phyloP scores from a whole-genome alignment of 2,329 filamentous ascomycete genomes.

The Magnaporthiopsis incrustans region DNA sequence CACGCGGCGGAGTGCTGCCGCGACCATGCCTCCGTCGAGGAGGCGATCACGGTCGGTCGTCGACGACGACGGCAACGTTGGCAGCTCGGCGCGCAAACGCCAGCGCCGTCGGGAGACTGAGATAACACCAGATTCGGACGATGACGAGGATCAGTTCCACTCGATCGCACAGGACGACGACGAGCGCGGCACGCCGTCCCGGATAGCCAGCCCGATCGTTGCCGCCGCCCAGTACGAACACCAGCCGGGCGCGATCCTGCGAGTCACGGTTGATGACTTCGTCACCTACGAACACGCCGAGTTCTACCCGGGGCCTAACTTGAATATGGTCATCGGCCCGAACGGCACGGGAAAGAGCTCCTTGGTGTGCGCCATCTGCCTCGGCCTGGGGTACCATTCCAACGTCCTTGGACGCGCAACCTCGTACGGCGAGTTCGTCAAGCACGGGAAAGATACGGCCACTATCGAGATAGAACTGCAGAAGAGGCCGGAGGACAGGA shows the following conservation, averaged over 20 bases:
- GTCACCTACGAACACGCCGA: conserved; percentile 92
- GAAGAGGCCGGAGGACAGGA: conserved; percentile 45
- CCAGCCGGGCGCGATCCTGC: conserved; percentile 77
- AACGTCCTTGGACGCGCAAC: conserved; percentile 79
- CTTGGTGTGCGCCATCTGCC: conserved; percentile 89
- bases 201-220: conserved; percentile 12
- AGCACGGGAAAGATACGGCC: conserved; percentile 72
- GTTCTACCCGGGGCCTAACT: conserved; percentile 80
- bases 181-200: conserved; percentile 11
- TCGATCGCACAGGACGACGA: conserved; percentile 11
- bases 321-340: conserved; percentile 99
- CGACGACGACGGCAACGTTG: conserved; percentile 27
- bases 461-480: conserved; percentile 87
- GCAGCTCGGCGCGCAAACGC: conserved; percentile 22
- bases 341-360: conserved; percentile 98
- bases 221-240: conserved; percentile 26
- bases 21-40: neutral
- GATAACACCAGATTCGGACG: conserved; percentile 12
- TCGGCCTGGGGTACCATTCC: conserved; percentile 80
- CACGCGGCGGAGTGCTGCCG: neutral
- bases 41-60: conserved; percentile 5
- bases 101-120: conserved; percentile 23
- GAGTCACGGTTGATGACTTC: conserved; percentile 80
- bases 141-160: conserved; percentile 15
- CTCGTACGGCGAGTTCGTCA: conserved; percentile 82